Percentiles rank a stretch among this genome's conserved stretches.
Evolutionary conservation across 495 filamentous ascomycete genomes (phyloP).

Genomic region (Trypethelium eluteriae): DNA sequence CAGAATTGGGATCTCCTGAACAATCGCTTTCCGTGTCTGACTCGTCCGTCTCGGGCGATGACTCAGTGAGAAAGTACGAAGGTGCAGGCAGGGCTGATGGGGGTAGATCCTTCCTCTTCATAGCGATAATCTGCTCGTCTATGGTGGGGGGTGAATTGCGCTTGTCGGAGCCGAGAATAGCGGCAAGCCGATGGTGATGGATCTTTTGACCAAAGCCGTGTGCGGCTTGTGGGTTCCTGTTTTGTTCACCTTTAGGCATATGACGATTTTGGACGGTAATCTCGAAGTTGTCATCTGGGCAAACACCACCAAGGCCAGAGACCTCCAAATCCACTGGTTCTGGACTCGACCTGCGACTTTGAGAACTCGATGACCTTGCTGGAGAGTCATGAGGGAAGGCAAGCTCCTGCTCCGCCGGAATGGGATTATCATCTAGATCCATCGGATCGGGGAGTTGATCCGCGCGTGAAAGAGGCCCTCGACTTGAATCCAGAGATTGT

Average conservation of each 20-base stretch:
- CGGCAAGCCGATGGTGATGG: slow-evolving; percentile 1
- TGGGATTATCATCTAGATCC: slow-evolving; percentile 22
- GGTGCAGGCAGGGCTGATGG: slow-evolving; percentile 31
- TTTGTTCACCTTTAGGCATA: slow-evolving; percentile 14
- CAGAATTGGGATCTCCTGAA: slow-evolving; percentile 11
- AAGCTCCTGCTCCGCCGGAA: slow-evolving; percentile 20
- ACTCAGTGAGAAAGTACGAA: slow-evolving; percentile 26
- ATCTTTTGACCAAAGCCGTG: slow-evolving; percentile 15
- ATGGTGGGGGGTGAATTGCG: neutral
- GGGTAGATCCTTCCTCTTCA: slow-evolving; percentile 25
- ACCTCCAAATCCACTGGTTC: slow-evolving; percentile 44
- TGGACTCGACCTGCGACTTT: slow-evolving; percentile 14
- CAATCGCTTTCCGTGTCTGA: slow-evolving; percentile 27
- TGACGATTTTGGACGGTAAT: slow-evolving; percentile 49
- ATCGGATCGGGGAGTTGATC: slow-evolving; percentile 20
- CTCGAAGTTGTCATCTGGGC: slow-evolving; percentile 60
- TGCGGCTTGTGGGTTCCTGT: neutral
- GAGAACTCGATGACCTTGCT: neutral
- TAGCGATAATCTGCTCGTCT: slow-evolving; percentile 25
- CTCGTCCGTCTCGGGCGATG: slow-evolving; percentile 17
- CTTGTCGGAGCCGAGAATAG: neutral
- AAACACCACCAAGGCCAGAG: slow-evolving; percentile 57
- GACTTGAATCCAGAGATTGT: neutral
- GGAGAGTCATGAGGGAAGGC: slow-evolving; percentile 16
- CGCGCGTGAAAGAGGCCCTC: slow-evolving; percentile 20